Base-by-base conservation (phyloP, 208 protist genomes). In the Porcisia deanei region DNA sequence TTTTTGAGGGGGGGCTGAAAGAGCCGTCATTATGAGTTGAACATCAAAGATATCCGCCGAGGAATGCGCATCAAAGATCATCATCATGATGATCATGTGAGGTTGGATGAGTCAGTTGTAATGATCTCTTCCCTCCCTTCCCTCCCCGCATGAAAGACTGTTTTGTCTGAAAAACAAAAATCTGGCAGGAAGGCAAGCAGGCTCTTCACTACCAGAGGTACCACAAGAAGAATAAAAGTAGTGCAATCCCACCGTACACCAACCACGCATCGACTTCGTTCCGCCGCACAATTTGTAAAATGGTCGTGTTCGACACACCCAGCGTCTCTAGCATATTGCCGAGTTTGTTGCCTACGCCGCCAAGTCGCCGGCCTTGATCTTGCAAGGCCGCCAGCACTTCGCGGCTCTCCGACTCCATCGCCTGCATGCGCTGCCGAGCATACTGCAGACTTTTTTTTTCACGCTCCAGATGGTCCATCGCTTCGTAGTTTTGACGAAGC, bases 191-290 rank as follows among this genome's bases (percentile, higher is more conserved):
- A 18, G 63, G 22, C 37, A 52, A 18, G 63, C 12, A 37, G 14
- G 63, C 9, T 10, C 1, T 8, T 20, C 10, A 30, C 22, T 75
- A 86, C 80, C 76, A 91, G n/a, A 93, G 87, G 71, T 89, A 93
- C 85, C 87, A 94, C 86, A 92, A 73, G 37, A 94, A 73, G 34
- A 95, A 85, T 1, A 93, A 54, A n/a, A 90, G 82, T 16, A 88
- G 43, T 6, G 77, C 73, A 22, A 92, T 92, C 18, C 89, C 89
- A 39, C 83, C 84, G 67, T 93, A 96, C 9, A 96, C 90, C 7
- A 96, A 64, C 87, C 90, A 96, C 73, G 92, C 90, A 66, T 96
- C 92, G 41, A 85, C 72, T 79, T 88, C 80, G 79, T 96, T 96
- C 49, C 90, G 89, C 2, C 92, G 88, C 60, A 96, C 80, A 81